phyloP scores from a whole-genome alignment of 1,284 basidiomycete genomes.

The Albatrellus sp. region DNA sequence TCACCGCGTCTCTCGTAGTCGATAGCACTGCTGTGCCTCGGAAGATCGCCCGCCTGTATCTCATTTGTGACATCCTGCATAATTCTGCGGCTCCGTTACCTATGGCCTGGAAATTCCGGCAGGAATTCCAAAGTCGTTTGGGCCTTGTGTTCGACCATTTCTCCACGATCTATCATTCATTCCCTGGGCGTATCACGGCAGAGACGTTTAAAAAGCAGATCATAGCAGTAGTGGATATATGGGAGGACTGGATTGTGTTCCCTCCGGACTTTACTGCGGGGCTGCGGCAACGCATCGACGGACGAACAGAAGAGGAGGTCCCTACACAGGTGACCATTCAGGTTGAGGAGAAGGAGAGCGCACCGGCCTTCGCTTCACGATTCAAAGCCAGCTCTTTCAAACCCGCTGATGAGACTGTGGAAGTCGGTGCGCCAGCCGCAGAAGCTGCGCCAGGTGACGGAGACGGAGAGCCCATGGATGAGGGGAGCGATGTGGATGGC shows the following conservation, averaged over 20 bases:
- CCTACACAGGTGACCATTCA: conserved; percentile 21
- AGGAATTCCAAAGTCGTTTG: conserved; percentile 80
- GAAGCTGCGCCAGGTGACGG: conserved; percentile 24
- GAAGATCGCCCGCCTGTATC: conserved; percentile 88
- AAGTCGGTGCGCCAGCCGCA: conserved; percentile 14
- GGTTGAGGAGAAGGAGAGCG: conserved; percentile 17
- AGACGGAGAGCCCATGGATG: conserved; percentile 20
- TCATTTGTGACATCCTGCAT: conserved; percentile 96
- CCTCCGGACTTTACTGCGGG: conserved; percentile 70
- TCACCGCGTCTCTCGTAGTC: conserved; percentile 73
- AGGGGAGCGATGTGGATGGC: conserved; percentile 30
- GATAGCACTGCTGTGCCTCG: conserved; percentile 88
- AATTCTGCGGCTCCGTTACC: conserved; percentile 85
- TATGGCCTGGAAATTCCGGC: conserved; percentile 89
- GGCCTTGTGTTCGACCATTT: conserved; percentile 89
- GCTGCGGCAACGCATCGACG: conserved; percentile 63
- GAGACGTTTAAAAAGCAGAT: conserved; percentile 91
- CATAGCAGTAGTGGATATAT: conserved; percentile 74
- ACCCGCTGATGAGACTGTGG: conserved; percentile 36
- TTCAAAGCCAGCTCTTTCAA: conserved; percentile 77
- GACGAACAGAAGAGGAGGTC: conserved; percentile 24
- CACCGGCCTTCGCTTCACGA: conserved; percentile 32
- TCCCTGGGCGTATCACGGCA: conserved; percentile 86
- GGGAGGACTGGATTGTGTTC: conserved; percentile 96
- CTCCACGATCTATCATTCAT: conserved; percentile 83